Percentiles rank a stretch among this genome's conserved stretches.
Evolutionary conservation across 306 rosid genomes (phyloP).

Genomic region (Astragalus membranaceus): DNA sequence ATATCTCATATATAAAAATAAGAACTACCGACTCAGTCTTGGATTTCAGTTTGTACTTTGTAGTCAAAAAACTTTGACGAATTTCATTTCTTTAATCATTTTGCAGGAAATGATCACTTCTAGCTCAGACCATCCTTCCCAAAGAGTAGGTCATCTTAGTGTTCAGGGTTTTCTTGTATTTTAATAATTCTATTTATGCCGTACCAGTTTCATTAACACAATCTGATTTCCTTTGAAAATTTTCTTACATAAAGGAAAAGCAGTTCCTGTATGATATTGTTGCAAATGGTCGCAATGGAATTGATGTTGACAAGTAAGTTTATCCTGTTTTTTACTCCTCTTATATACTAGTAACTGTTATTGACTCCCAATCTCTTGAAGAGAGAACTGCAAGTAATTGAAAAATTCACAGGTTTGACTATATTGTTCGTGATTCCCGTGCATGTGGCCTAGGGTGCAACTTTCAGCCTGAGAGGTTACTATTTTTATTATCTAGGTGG

Average conservation of each 20-base stretch:
- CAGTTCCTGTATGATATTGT: constrained; percentile 79
- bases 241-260: constrained; percentile 33
- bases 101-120: constrained; percentile 44
- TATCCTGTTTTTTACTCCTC: not conserved
- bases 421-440: constrained; percentile 77
- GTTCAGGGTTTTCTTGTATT: not conserved
- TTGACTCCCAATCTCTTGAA: constrained; percentile 3
- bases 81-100: constrained; percentile 1
- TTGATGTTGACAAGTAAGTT: constrained; percentile 88
- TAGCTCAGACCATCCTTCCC: constrained; percentile 4
- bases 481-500: not conserved
- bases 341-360: not conserved
- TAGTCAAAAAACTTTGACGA: not conserved
- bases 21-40: not conserved
- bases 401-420: constrained; percentile 67
- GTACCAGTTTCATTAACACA: not conserved
- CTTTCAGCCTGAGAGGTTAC: constrained; percentile 68
- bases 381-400: not conserved
- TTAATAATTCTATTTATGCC: not conserved
- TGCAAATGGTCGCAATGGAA: constrained; percentile 92
- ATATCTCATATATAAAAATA: not conserved
- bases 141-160: constrained; percentile 24
- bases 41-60: not conserved
- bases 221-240: constrained; percentile 2
- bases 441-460: constrained; percentile 90